Evolutionary conservation across 2,329 filamentous ascomycete species (phyloP), one percentile per base, ranked within the genome.

Genomic region (Pseudopithomyces chartarum): DNA sequence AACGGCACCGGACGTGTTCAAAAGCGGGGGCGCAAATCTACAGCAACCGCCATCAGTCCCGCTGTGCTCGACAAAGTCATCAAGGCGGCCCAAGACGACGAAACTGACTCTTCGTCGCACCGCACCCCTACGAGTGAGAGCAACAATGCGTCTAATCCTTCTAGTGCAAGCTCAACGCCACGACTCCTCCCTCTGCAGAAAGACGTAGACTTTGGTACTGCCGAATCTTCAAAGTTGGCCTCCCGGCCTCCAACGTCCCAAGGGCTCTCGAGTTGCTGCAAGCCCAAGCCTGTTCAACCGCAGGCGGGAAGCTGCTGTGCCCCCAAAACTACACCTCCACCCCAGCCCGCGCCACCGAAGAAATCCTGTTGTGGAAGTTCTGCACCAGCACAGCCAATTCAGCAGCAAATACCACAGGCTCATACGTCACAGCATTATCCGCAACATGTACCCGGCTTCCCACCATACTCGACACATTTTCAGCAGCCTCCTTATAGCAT

Each of bases 141-240:
- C 56, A 73, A 73, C 47, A 67, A 64, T 52, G 65, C 62, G 13
- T 76, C 73, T 19, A 64, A 68, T 11, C 62, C 69, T 20, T 75
- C 73, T 13, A 76, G 73, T 56, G 71, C 71, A 26, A 75, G 73
- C 55, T 76, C 73, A n/a, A 76, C 73, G 12, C 73, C 73, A 36
- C 71, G 70, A 13, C 52, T 76, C 22, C 58, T 62, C 1, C 69
- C 72, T 13, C 60, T 64, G 6, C 67, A 67, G 12, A 68, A 64
- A 48, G 67, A 66, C 15, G 62, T 50, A 26, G 59, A 57, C 2
- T 11, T 54, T 15, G 32, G 29, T 32, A 26, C 52, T 33, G 32
- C 54, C 11, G 54, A 55, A 26, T 6, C 48, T 15, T 34, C 55
- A 15, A 15, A 39, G 15, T 26, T 47, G 6, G 33, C 36, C 40